Evolutionary conservation across 2,329 filamentous ascomycete genomes (phyloP), one percentile per base, ranked within the genome.

Genomic region (Pseudogymnoascus sp.): DNA sequence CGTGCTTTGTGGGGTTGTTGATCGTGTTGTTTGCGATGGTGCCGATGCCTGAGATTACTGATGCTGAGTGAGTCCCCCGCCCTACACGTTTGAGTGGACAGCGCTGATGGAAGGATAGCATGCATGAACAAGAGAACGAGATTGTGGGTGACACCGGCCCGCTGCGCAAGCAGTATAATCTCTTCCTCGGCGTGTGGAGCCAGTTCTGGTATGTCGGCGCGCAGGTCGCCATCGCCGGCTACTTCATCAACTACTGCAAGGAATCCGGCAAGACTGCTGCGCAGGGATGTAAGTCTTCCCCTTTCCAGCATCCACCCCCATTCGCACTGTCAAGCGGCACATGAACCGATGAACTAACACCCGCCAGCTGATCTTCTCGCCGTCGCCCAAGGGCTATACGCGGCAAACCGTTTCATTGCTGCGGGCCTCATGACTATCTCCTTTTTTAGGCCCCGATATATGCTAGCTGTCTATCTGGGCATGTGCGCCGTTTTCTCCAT

Each of bases 171-270:
- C 87, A 90, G 68, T 91, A 89, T 73, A 83, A 84, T n/a, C 79
- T 92, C 2, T 91, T 91, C 78, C 88, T 90, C 69, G 89, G 88
- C 7, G 83, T 87, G 0, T 82, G 87, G 66, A 87, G 89, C 0
- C 89, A 92, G 66, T 92, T 92, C 73, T 89, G 85, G 71, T 93
- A 92, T 72, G 87, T 79, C 0, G 89, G 89, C 51, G 84, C 88
- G 0, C 89, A 92, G 69, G 78, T 87, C 38, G 83, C 80, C 64
- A 83, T 86, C 61, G 84, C 84, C 0, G 73, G 73, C 39, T 88
- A 88, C 73, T 90, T 90, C 73, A 89, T 90, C 77, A 90, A 90
- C 75, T 89, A 88, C 69, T 72, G 38, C 31, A 38, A 25, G 6
- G 55, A 59, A n/a, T 27, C 31, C 13, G 31, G 31, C 13, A 35